Evolutionary conservation across 441 rosid genomes (phyloP).

Genomic region (Corymbia citriodora): DNA sequence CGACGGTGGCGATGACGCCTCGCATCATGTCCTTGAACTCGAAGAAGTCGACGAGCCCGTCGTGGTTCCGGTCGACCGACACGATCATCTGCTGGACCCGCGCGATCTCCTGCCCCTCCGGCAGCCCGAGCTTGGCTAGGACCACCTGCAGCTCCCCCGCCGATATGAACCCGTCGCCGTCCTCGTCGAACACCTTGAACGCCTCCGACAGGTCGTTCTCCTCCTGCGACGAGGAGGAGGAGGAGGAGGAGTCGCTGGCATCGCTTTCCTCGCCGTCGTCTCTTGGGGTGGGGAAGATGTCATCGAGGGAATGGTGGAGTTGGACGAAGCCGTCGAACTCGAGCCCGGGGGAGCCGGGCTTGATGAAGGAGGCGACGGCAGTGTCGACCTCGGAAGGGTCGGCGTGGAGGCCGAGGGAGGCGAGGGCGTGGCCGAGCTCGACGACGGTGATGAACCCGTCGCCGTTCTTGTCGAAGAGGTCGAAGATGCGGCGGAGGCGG

Average conservation of each 20-base stretch:
- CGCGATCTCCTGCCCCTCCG: background rate
- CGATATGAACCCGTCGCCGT: conserved; percentile 1
- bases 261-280: background rate
- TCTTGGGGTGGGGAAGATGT: background rate
- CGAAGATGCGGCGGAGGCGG: conserved; percentile 4
- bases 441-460: background rate
- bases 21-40: conserved; percentile 7
- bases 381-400: background rate
- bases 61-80: conserved; percentile 1
- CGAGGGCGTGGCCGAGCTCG: background rate
- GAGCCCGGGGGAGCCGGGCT: background rate
- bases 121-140: background rate
- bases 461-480: background rate
- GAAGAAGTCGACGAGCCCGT: background rate
- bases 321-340: background rate
- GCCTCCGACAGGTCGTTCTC: conserved; percentile 3
- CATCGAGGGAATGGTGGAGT: background rate
- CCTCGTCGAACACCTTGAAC: conserved; percentile 4
- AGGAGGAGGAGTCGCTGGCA: background rate
- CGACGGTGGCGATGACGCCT: background rate
- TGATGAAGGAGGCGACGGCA: background rate
- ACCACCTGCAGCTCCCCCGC: background rate
- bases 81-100: conserved; percentile 4
- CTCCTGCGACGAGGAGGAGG: background rate
- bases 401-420: background rate